Conservation (phyloP, 306 rosid species). For the Pterocarpus santalinus region DNA sequence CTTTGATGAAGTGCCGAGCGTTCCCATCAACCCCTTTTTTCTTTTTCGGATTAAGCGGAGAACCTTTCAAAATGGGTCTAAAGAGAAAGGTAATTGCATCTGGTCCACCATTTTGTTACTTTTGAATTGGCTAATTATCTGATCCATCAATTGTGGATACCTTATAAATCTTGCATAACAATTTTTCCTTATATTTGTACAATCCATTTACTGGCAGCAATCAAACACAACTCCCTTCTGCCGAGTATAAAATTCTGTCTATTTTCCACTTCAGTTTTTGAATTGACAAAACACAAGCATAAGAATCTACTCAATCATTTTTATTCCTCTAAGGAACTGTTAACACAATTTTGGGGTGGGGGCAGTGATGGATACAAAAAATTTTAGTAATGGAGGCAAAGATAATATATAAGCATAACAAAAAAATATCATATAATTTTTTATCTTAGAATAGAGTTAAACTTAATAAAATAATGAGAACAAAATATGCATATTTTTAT, state of each 20-base stretch:
- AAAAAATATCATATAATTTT: too few species aligned
- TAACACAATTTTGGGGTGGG: too few species aligned
- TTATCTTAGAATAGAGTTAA: too few species aligned
- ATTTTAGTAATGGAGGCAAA: too few species aligned
- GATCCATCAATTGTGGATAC: conserved; percentile 66
- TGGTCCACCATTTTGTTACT: conserved; percentile 57
- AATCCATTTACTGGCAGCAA: conserved; percentile 32
- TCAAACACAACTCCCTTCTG: conserved; percentile 53
- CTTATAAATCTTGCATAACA: conserved; percentile 38
- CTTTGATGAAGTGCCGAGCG: background rate
- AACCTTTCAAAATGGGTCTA: conserved; percentile 54
- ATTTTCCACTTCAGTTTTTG: conserved; percentile 3
- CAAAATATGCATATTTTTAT: too few species aligned
- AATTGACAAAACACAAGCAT: conserved; percentile 15
- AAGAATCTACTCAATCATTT: conserved; percentile 36
- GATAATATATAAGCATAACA: too few species aligned
- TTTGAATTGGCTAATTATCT: conserved; percentile 50
- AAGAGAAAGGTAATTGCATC: conserved; percentile 38
- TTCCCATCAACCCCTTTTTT: conserved; percentile 35
- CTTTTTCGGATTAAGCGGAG: conserved; percentile 31
- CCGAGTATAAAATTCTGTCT: conserved; percentile 49
- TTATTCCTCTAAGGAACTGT: too few species aligned
- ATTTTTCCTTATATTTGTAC: conserved; percentile 27
- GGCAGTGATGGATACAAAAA: too few species aligned
- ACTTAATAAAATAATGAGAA: too few species aligned